These are phyloP conservation scores for Penicillium flavigenum DNA, from an alignment of 495 filamentous ascomycete species.

Conservation along the genomic window DNA sequence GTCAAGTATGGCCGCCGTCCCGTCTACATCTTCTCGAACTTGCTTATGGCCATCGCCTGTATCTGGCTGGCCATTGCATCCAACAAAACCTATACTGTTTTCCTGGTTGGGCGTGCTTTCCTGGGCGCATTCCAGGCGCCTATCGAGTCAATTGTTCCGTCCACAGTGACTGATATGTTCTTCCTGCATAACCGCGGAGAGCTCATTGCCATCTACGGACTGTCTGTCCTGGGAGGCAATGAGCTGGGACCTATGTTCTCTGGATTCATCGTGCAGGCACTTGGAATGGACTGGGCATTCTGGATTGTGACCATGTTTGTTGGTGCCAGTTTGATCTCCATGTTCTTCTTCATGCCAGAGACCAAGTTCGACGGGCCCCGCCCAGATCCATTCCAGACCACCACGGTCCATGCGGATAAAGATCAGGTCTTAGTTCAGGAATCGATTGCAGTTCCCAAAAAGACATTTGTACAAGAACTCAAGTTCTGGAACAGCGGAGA, in stretches of 20 bases:
- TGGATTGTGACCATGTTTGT: slow-evolving; percentile 50
- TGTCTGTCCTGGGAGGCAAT: slow-evolving; percentile 46
- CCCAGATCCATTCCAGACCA: slow-evolving; percentile 9
- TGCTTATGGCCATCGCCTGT: slow-evolving; percentile 36
- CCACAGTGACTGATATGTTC: slow-evolving; percentile 56
- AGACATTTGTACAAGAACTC: slow-evolving; percentile 36
- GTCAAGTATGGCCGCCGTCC: slow-evolving; percentile 56
- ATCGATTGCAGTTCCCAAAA: slow-evolving; percentile 6
- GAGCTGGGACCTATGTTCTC: slow-evolving; percentile 48
- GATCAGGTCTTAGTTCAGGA: slow-evolving; percentile 3
- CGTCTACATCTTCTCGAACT: slow-evolving; percentile 37
- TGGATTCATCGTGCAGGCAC: slow-evolving; percentile 49
- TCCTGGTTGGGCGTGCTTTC: slow-evolving; percentile 46
- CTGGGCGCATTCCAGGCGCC: slow-evolving; percentile 51
- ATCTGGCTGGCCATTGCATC: slow-evolving; percentile 46
- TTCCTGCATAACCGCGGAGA: slow-evolving; percentile 59
- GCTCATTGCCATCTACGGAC: slow-evolving; percentile 46
- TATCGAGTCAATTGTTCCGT: slow-evolving; percentile 50
- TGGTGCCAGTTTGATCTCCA: slow-evolving; percentile 42
- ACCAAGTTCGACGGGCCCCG: slow-evolving; percentile 38
- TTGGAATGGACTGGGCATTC: slow-evolving; percentile 51
- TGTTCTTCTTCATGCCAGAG: slow-evolving; percentile 55
- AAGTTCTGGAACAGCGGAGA: slow-evolving; percentile 38
- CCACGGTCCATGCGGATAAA: neutral
- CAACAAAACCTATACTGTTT: slow-evolving; percentile 37